Evolutionary conservation across 73 alveolate genomes (phyloP).

Genomic region (Tetrahymena malaccensis): DNA sequence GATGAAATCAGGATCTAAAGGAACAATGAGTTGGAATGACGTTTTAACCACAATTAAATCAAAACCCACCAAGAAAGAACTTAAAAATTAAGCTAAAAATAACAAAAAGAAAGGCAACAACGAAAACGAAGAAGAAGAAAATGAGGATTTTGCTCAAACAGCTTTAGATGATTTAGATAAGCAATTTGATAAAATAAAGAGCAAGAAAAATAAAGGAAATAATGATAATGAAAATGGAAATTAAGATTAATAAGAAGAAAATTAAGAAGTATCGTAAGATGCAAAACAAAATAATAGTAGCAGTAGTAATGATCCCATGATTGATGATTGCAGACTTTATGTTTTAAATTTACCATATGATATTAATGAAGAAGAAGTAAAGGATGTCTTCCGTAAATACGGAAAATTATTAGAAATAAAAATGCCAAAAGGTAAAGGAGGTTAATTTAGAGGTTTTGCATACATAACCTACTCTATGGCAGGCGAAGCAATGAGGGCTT

Average conservation of each 20-base stretch:
- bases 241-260: background rate
- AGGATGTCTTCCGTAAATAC: slow-evolving; percentile 68
- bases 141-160: background rate
- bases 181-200: background rate
- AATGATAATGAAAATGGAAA: background rate
- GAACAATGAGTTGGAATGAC: background rate
- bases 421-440: slow-evolving; percentile 79
- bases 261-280: background rate
- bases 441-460: slow-evolving; percentile 82
- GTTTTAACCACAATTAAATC: background rate
- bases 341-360: slow-evolving; percentile 86
- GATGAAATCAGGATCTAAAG: background rate
- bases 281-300: background rate
- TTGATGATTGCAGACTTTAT: slow-evolving; percentile 63
- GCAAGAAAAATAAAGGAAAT: background rate
- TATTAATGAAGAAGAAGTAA: slow-evolving; percentile 82
- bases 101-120: background rate
- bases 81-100: background rate
- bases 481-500: slow-evolving; percentile 90
- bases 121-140: background rate
- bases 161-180: background rate
- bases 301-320: background rate
- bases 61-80: background rate
- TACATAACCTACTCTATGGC: slow-evolving; percentile 75
- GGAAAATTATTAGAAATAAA: slow-evolving; percentile 85